Conservation (phyloP, 345 rosid species). For the Physaria fendleri region DNA sequence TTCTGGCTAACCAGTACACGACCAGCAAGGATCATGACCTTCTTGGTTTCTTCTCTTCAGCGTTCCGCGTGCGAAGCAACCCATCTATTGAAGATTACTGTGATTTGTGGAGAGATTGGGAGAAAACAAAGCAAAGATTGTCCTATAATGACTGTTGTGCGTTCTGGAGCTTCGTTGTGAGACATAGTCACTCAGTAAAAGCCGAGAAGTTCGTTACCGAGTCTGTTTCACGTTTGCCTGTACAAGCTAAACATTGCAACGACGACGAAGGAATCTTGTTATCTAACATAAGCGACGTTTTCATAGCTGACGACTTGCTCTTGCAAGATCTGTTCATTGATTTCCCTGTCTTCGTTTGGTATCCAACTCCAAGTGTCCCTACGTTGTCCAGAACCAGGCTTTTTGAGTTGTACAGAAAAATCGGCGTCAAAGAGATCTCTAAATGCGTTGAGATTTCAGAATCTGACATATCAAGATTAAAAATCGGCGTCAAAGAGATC, state of each 20-base stretch:
- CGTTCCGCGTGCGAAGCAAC: conserved; percentile 32
- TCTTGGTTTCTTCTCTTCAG: conserved; percentile 36
- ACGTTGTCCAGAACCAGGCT: conserved; percentile 36
- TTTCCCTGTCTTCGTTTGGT: conserved; percentile 61
- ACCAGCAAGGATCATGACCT: neutral
- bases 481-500: conserved; percentile 50
- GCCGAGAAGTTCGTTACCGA: conserved; percentile 30
- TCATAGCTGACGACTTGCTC: conserved; percentile 63
- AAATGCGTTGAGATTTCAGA: conserved; percentile 40
- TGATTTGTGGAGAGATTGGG: conserved; percentile 69
- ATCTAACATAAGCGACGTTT: conserved; percentile 39
- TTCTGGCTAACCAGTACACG: conserved; percentile 44
- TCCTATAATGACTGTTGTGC: conserved; percentile 47
- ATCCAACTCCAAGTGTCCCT: conserved; percentile 46
- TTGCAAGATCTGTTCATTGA: conserved; percentile 43
- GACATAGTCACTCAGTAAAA: conserved; percentile 7
- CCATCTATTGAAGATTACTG: conserved; percentile 54
- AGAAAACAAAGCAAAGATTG: conserved; percentile 28
- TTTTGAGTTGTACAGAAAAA: conserved; percentile 40
- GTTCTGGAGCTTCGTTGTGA: conserved; percentile 47
- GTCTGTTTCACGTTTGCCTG: conserved; percentile 44
- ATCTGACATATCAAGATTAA: conserved; percentile 13
- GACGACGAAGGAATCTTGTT: conserved; percentile 33
- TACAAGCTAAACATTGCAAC: conserved; percentile 10
- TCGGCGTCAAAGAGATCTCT: conserved; percentile 59